Conservation (phyloP, 148 eudicot species). For the Heliamphora exappendiculata region DNA sequence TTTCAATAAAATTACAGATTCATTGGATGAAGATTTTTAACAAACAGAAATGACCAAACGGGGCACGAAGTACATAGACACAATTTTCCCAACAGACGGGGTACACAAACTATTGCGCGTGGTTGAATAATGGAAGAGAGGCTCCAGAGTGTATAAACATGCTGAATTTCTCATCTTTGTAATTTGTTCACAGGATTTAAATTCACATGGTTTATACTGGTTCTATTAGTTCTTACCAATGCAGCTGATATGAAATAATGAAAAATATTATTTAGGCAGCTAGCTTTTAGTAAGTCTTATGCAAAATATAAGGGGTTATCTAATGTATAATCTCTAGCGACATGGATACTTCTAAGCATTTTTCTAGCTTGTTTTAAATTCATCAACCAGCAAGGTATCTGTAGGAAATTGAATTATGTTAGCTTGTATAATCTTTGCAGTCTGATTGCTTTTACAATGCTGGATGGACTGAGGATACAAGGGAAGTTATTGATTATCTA, state of each 20-base stretch:
- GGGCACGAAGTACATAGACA: too few relatives aligned
- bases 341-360: background rate
- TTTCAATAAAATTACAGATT: too few relatives aligned
- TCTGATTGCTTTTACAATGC: conserved; percentile 93
- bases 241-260: background rate
- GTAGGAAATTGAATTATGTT: background rate
- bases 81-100: too few relatives aligned
- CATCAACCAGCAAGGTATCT: background rate
- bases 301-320: background rate
- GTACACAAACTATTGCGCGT: background rate
- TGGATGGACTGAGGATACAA: conserved; percentile 88
- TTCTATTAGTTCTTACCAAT: background rate
- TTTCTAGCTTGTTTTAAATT: background rate
- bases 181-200: background rate
- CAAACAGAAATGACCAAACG: too few relatives aligned
- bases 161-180: background rate
- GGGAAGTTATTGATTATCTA: conserved; percentile 54
- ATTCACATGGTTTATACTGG: background rate
- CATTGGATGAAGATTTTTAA: too few relatives aligned
- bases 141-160: background rate
- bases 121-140: background rate
- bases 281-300: background rate
- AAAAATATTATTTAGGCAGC: background rate
- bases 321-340: background rate
- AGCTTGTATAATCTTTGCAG: conserved; percentile 29